Evolutionary conservation across 2,329 filamentous ascomycete genomes (phyloP), one percentile per base, ranked within the genome.

Genomic region (Pseudocercospora fuligena): DNA sequence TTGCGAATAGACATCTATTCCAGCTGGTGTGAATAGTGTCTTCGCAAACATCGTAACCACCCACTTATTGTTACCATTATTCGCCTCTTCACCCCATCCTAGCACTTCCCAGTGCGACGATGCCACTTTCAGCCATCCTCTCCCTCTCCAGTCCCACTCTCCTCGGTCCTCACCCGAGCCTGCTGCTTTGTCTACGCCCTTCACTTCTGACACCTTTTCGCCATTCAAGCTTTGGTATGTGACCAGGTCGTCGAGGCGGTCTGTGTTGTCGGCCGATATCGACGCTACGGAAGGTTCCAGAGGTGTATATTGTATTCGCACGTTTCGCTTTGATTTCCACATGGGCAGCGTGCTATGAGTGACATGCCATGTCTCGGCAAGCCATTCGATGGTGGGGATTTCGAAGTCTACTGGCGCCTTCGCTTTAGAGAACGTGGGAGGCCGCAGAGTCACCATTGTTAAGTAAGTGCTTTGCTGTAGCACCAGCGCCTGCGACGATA

Each of bases 1-100:
- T 72, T 90, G 84, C 54, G 87, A 89, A 78, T 94, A 95, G 9
- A 96, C 79, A 79, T 97, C 93, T 31, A 97, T 74, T 0, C 93
- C 93, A 64, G 92, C 91, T 69, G 90, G 90, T 6, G 92, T 95
- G 73, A 97, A 96, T 53, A 94, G 72, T 25, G 92, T 96, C 74
- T 91, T 89, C 69, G 90, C 89, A 78, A 97, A 97, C 84, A 90
- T 94, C 4, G 92, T 96, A 14, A 97, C 91, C 1, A 87, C 88
- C 91, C 92, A 97, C 36, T 80, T 72, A 85, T 76, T 78, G 11
- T 64, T 71, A 8, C 60, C 68, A 11, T 68, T 73, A 9, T 63
- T 66, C 61, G 79, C 76, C 23, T 81, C 79, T 75, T 90, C 86
- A 5, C 92, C 92, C 84, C 88, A 94, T 2, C 90, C 92, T 19